Evolutionary conservation across 208 protist species (phyloP), one percentile per base, ranked within the genome.

Genomic region (Crithidia expoeki): DNA sequence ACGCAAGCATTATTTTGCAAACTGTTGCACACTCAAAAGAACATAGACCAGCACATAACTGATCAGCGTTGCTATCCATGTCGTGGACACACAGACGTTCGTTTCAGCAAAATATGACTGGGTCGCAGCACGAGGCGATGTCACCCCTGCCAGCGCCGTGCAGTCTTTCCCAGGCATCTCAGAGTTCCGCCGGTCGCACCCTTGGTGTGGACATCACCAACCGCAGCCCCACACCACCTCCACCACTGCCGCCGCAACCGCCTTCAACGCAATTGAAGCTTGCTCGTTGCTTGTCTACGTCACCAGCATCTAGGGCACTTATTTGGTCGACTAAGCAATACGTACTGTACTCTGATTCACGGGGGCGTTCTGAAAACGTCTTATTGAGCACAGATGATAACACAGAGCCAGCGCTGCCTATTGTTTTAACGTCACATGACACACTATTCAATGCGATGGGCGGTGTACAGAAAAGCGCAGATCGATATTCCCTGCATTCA

Each of bases 201-300:
- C 4, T 65, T 1, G 60, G 60, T 2, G 30, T 32, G n/a, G 60
- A 65, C 46, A 65, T 65, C 42, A 65, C 60, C 27, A 65, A 65
- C 19, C 60, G 60, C 9, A 65, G 60, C 17, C 60, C 60, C n/a
- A 65, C 60, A 2, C 60, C 60, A 9, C 60, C 60, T 2, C 17
- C 60, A 14, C 60, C 60, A 16, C 11, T 16, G 27, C 16, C 4
- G 4, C 9, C 27, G 19, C 25, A 9, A 11, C 2, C 12, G 27
- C 34, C 10, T 10, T 10, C 50, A 42, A 58, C 25, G 16, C 5
- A 5, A 28, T 27, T 2, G 12, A 40, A 36, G 2, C 28, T 23
- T 27, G 32, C 9, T 1, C 30, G 17, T n/a, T 27, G 1, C 32
- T 42, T 11, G 10, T 14, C 53, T 17, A 23, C 53, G 3, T 5